phyloP scores from a whole-genome alignment of 192 early-diverging fungal genomes.

The Paraglomus brasilianum region DNA sequence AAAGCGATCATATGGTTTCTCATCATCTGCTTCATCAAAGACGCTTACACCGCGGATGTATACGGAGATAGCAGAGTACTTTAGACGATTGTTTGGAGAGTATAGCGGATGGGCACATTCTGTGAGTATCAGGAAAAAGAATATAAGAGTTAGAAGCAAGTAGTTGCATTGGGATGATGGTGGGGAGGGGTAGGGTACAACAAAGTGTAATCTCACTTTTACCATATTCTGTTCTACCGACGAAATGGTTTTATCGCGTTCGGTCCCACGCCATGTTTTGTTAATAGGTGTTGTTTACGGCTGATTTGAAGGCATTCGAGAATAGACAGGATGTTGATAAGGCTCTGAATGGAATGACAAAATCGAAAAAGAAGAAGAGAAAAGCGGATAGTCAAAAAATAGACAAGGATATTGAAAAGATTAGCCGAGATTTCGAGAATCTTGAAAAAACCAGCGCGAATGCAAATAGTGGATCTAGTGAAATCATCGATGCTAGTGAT shows the following conservation, averaged over 20 bases:
- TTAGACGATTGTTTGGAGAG: constrained; percentile 73
- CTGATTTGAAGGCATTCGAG: constrained; percentile 47
- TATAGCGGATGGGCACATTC: constrained; percentile 83
- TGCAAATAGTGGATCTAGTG: too few relatives aligned
- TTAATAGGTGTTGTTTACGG: constrained; percentile 35
- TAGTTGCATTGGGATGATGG: background rate
- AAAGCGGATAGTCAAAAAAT: constrained; percentile 21
- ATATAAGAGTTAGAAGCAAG: background rate
- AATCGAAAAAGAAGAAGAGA: background rate
- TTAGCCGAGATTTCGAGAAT: too few relatives aligned
- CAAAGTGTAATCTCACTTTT: too few relatives aligned
- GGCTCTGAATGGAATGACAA: background rate
- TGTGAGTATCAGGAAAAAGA: too few relatives aligned
- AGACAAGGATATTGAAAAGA: background rate
- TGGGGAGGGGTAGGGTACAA: too few relatives aligned
- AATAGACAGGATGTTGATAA: background rate
- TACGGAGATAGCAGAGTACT: constrained; percentile 64
- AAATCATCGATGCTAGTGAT: too few relatives aligned
- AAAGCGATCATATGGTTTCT: constrained; percentile 69
- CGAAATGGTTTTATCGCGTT: too few relatives aligned
- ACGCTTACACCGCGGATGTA: constrained; percentile 69
- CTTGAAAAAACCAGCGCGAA: too few relatives aligned
- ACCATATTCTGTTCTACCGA: too few relatives aligned
- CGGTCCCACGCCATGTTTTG: too few relatives aligned
- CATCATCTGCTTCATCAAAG: constrained; percentile 48